phyloP scores from a whole-genome alignment of 805 yeast species.

The Myxozyma neglecta region DNA sequence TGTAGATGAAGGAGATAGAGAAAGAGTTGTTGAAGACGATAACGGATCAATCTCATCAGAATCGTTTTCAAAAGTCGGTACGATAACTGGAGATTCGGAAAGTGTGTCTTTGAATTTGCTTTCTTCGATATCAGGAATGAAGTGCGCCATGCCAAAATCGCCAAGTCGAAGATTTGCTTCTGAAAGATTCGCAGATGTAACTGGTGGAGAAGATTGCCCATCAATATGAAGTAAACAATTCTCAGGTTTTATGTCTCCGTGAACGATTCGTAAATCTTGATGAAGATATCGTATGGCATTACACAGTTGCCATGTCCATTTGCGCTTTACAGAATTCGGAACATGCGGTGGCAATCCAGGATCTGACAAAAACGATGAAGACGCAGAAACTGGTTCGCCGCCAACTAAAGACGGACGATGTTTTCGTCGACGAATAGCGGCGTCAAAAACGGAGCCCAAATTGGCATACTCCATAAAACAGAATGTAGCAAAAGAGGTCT shows the following conservation, averaged over 20 bases:
- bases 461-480: conserved; percentile 66
- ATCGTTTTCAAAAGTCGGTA: background rate
- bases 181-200: background rate
- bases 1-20: background rate
- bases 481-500: conserved; percentile 62
- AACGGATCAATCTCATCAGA: background rate
- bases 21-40: conserved; percentile 2
- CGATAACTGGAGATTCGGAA: background rate
- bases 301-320: conserved; percentile 50
- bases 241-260: conserved; percentile 82
- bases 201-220: conserved; percentile 2
- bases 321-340: conserved; percentile 6
- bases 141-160: conserved; percentile 83
- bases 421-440: conserved; percentile 10
- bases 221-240: conserved; percentile 63
- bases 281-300: conserved; percentile 65
- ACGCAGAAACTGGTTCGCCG: background rate
- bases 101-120: background rate
- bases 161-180: conserved; percentile 54
- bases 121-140: conserved; percentile 3
- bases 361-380: background rate
- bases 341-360: background rate
- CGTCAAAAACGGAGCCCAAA: conserved; percentile 80
- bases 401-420: background rate
- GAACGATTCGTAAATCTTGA: conserved; percentile 60